A percentile compares a stretch with the other conserved stretches of the same genome.
phyloP scores from a whole-genome alignment of 768 basidiomycete genomes.

The Termitomyces sp. region DNA sequence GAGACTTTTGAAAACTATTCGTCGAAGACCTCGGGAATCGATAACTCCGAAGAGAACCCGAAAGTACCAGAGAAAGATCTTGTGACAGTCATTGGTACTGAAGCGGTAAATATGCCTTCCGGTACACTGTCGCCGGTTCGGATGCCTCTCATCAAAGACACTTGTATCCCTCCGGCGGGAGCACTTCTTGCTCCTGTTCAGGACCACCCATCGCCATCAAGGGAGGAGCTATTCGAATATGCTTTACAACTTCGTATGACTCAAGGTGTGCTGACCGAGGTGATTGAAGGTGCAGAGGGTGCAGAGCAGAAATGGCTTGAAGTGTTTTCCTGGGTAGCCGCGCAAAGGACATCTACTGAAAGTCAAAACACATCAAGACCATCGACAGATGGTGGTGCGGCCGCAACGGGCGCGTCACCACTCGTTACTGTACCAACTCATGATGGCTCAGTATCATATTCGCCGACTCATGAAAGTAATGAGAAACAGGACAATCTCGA shows the following conservation, averaged over 20 bases:
- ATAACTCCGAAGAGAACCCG: not conserved
- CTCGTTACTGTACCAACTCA: not conserved
- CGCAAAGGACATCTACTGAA: conserved; percentile 28
- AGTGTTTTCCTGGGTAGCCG: conserved; percentile 82
- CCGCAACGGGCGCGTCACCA: conserved; percentile 7
- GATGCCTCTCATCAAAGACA: conserved; percentile 17
- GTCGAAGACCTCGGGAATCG: not conserved
- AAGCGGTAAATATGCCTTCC: not conserved
- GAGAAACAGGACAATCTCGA: conserved; percentile 12
- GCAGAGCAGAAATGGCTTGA: conserved; percentile 80
- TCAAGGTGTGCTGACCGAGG: conserved; percentile 74
- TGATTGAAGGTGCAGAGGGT: conserved; percentile 78
- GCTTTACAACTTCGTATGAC: conserved; percentile 85
- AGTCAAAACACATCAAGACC: conserved; percentile 12
- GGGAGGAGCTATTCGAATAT: conserved; percentile 63
- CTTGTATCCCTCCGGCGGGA: conserved; percentile 31
- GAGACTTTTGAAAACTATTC: not conserved
- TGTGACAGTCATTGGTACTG: not conserved
- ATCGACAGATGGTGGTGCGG: conserved; percentile 13
- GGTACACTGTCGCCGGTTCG: not conserved
- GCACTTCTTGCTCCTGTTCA: conserved; percentile 38
- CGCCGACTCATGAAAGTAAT: not conserved
- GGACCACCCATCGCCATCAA: conserved; percentile 44
- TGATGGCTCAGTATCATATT: not conserved
- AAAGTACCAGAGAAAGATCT: conserved; percentile 1